These are phyloP conservation scores for Annulohypoxylon bovei DNA, from an alignment of 495 filamentous ascomycete species.

Conservation along the genomic window DNA sequence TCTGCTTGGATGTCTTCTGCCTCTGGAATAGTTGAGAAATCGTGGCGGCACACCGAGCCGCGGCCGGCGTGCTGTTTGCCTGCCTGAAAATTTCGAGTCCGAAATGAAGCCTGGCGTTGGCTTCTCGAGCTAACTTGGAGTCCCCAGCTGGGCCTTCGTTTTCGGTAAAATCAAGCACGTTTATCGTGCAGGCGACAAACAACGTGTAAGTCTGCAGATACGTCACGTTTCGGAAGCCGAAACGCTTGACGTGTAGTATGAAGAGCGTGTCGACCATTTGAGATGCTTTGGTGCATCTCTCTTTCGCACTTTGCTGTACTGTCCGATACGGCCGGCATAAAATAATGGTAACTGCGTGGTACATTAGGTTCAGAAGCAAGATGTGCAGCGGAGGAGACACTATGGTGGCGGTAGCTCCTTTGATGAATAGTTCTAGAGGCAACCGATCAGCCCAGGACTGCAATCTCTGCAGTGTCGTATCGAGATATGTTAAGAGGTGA, in stretches of 20 bases:
- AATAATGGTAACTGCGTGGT: conserved; percentile 16
- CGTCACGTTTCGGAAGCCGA: not conserved
- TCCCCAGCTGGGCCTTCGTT: not conserved
- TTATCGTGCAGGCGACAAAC: conserved; percentile 12
- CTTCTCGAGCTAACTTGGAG: conserved; percentile 5
- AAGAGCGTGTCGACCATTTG: conserved; percentile 6
- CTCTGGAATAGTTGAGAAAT: conserved; percentile 5
- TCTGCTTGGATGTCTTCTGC: not conserved
- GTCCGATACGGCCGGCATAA: conserved; percentile 14
- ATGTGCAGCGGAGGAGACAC: conserved; percentile 15
- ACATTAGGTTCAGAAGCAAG: conserved; percentile 13
- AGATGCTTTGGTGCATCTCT: conserved; percentile 1
- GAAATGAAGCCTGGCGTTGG: conserved; percentile 20
- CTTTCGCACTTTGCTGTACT: conserved; percentile 2
- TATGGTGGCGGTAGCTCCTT: not conserved
- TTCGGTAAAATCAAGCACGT: conserved; percentile 3
- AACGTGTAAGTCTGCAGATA: conserved; percentile 5
- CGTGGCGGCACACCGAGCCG: not conserved
- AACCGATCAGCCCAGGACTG: conserved; percentile 6
- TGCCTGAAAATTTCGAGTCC: conserved; percentile 17
- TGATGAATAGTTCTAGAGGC: not conserved
- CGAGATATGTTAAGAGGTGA: conserved; percentile 2
- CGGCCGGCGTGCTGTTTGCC: conserved; percentile 17
- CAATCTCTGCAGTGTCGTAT: not conserved
- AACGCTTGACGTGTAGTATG: conserved; percentile 6